Percentiles rank a stretch among this genome's conserved stretches.
These are phyloP conservation scores for Usnea hakonensis DNA, from an alignment of 495 filamentous ascomycete genomes.

Conservation along the genomic window DNA sequence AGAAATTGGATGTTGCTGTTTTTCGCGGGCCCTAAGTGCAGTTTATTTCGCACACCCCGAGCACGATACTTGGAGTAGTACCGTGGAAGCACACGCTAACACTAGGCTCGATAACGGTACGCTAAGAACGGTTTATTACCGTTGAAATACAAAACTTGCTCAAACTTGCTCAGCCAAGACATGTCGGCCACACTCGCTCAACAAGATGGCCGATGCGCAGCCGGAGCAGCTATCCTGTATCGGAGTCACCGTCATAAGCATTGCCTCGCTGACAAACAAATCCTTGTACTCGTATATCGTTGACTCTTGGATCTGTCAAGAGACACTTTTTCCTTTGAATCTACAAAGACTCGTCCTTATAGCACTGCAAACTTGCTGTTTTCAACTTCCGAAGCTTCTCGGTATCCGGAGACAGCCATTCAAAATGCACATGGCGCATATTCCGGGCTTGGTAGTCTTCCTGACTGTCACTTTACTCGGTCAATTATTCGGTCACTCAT, in stretches of 20 bases:
- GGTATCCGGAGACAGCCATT: background rate
- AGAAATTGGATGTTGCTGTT: too few species aligned
- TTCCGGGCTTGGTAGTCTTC: background rate
- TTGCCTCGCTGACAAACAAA: background rate
- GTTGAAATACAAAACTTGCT: background rate
- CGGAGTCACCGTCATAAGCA: background rate
- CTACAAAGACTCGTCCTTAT: too few species aligned
- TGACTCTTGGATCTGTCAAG: too few species aligned
- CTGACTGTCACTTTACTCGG: background rate
- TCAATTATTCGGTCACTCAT: conserved; percentile 13
- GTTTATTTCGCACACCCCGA: too few species aligned
- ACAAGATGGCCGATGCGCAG: background rate
- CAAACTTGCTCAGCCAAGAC: conserved; percentile 2
- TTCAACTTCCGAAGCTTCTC: background rate
- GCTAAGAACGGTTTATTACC: background rate
- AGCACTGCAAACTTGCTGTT: too few species aligned
- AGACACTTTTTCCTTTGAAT: too few species aligned
- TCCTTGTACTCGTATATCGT: background rate
- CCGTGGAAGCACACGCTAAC: background rate
- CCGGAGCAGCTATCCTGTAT: background rate
- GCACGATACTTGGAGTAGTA: background rate
- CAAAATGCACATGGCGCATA: background rate
- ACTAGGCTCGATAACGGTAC: background rate
- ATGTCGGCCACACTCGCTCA: background rate
- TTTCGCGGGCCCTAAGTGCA: too few species aligned